Conservation (phyloP, 2,329 filamentous ascomycete genomes). For the Paecilomyces sp. region DNA sequence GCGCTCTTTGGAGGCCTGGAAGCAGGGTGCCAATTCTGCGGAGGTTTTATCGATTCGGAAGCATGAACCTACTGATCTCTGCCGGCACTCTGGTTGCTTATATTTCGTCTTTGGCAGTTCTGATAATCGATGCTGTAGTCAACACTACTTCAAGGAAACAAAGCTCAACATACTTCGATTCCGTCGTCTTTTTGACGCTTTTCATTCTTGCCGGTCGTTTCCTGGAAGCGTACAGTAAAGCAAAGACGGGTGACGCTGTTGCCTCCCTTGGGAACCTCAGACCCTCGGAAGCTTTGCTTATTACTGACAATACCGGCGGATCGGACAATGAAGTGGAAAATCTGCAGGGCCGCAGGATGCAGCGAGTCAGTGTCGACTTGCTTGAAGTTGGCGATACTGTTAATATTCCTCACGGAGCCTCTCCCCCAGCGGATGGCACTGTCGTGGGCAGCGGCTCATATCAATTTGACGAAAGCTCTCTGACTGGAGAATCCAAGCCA, state of each 20-base stretch:
- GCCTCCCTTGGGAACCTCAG: conserved; percentile 69
- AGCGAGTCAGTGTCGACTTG: conserved; percentile 56
- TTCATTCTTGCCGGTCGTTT: conserved; percentile 64
- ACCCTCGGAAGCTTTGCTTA: conserved; percentile 66
- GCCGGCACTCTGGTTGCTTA: conserved; percentile 85
- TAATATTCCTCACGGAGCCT: conserved; percentile 68
- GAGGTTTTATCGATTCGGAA: conserved; percentile 86
- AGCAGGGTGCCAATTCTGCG: conserved; percentile 66
- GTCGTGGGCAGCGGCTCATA: conserved; percentile 51
- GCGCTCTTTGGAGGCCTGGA: conserved; percentile 66
- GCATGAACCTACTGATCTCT: conserved; percentile 92
- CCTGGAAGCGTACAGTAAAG: conserved; percentile 79
- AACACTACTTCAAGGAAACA: conserved; percentile 38
- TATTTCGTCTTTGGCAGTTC: conserved; percentile 69
- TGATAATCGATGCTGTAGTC: conserved; percentile 52
- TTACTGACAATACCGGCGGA: conserved; percentile 27
- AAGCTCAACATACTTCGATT: conserved; percentile 74
- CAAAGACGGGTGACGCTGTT: conserved; percentile 80
- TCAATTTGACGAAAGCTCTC: conserved; percentile 79
- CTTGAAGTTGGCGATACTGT: conserved; percentile 70
- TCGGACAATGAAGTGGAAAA: conserved; percentile 3
- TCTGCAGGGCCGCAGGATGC: conserved; percentile 12
- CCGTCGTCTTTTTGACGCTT: conserved; percentile 83
- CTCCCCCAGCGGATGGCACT: conserved; percentile 74
- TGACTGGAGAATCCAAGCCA: conserved; percentile 56